A percentile compares a stretch with the other conserved stretches of the same genome.
Evolutionary conservation across 371 early-diverging fungal species (phyloP).

Genomic region (Mortierella polycephala): DNA sequence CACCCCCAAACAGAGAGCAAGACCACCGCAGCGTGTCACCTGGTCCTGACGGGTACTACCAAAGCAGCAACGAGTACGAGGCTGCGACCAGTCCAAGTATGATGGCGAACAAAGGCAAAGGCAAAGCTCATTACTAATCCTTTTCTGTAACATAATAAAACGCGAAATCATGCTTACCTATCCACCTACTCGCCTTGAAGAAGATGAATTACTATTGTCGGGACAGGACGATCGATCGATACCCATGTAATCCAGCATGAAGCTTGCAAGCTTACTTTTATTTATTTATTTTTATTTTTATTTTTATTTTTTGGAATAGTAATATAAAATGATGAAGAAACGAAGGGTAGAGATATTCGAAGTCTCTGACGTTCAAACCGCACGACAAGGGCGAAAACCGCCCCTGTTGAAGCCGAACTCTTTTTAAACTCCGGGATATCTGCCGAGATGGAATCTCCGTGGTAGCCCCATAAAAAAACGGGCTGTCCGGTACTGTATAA

Average conservation of each 20-base stretch:
- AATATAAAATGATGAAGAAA: background rate
- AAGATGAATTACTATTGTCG: no score
- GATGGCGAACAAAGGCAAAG: conserved; percentile 32
- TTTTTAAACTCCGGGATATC: conserved; percentile 28
- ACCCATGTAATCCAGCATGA: no score
- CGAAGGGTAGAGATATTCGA: conserved; percentile 15
- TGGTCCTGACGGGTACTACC: conserved; percentile 32
- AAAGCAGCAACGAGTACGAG: conserved; percentile 48
- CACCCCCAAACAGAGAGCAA: conserved; percentile 8
- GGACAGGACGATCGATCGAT: no score
- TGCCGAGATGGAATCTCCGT: conserved; percentile 45
- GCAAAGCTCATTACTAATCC: conserved; percentile 17
- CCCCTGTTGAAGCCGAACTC: conserved; percentile 41
- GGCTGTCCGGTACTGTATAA: conserved; percentile 12
- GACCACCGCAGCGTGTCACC: conserved; percentile 21
- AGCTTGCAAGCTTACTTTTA: no score
- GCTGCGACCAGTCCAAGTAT: conserved; percentile 51
- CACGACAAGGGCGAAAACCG: conserved; percentile 31
- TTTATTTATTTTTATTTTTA: background rate
- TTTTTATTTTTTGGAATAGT: background rate
- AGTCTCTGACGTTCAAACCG: conserved; percentile 33
- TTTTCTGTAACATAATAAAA: background rate
- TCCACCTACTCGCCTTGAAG: background rate
- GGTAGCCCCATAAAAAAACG: conserved; percentile 9
- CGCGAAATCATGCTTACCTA: background rate